phyloP scores from a whole-genome alignment of 192 early-diverging fungal genomes.

The Backusella westeae region DNA sequence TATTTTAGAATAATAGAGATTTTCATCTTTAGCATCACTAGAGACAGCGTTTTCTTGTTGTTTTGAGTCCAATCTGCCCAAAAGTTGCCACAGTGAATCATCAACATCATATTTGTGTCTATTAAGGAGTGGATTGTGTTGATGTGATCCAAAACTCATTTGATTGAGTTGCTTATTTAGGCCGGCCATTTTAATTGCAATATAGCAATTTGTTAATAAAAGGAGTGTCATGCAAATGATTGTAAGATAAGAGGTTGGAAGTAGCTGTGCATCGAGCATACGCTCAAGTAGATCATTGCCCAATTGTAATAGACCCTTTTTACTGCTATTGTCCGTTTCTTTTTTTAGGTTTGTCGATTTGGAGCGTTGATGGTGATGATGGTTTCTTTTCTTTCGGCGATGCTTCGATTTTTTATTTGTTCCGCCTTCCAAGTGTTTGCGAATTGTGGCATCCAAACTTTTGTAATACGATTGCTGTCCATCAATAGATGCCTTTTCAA shows the following conservation, averaged over 20 bases:
- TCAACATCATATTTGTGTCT: neutral
- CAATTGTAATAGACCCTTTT: neutral
- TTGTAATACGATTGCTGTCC: conserved; percentile 43
- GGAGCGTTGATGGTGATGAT: neutral
- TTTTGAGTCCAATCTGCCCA: conserved; percentile 8
- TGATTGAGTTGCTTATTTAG: neutral
- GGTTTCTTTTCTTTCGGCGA: neutral
- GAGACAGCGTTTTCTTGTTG: neutral
- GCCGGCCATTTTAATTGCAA: conserved; percentile 12
- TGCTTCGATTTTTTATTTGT: neutral
- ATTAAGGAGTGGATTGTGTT: neutral
- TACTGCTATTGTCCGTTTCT: neutral
- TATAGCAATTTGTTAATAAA: conserved; percentile 15
- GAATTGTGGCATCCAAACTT: conserved; percentile 37
- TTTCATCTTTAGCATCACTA: neutral
- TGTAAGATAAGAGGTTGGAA: conserved; percentile 2
- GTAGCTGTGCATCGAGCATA: neutral
- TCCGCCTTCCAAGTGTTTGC: conserved; percentile 40
- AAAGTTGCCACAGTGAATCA: conserved; percentile 4
- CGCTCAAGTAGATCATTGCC: neutral
- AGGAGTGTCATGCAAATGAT: conserved; percentile 11
- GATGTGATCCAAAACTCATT: neutral
- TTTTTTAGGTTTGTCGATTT: neutral
- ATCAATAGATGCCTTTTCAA: conserved; percentile 38
- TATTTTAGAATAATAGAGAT: neutral